Evolutionary conservation across 345 rosid species (phyloP), one percentile per base, ranked within the genome.

Genomic region (Cardiospermum halicacabum): DNA sequence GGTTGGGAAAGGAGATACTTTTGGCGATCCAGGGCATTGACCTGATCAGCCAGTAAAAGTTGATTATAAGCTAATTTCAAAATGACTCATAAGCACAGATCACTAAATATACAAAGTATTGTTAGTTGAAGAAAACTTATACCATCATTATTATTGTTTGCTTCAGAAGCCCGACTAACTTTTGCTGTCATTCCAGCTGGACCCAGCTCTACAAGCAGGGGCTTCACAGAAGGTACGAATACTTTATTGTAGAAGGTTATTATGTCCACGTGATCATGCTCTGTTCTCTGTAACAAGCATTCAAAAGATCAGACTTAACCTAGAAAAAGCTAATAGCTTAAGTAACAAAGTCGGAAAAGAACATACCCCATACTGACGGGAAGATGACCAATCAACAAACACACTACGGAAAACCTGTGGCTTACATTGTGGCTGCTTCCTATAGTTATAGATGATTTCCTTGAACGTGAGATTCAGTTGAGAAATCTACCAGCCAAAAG

Each of bases 361-460:
- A 74, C 39, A n/a, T 84, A 87, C 93, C 84, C 80, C 86, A 58
- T 72, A 82, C 31, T 81, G 87, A 61, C 83, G 86, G 24, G 82
- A 68, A n/a, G 84, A 75, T 63, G 86, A 74, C 62, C 85, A 75
- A 69, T 91, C 96, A 67, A 91, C 83, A 80, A 83, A 89, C 30
- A 94, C 96, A 31, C 83, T 85, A 37, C 92, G 86, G 72, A 87
- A 94, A 49, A 94, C 96, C 69, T 82, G 91, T 26, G 93, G 91
- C 75, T 89, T 91, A 77, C 97, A 89, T 60, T 91, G 99, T 67
- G 97, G 93, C 71, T 94, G 99, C 90, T 89, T 94, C 77, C 91
- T 77, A 66, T 89, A 91, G 81, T 89, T 89, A 81, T 60, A 74
- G 58, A 94, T 82, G 57, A 94, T 91, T 65, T 91, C 96, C 81